Evolutionary conservation across 352 stramenopile genomes (phyloP).

Genomic region (Saprolegnia diclina): DNA sequence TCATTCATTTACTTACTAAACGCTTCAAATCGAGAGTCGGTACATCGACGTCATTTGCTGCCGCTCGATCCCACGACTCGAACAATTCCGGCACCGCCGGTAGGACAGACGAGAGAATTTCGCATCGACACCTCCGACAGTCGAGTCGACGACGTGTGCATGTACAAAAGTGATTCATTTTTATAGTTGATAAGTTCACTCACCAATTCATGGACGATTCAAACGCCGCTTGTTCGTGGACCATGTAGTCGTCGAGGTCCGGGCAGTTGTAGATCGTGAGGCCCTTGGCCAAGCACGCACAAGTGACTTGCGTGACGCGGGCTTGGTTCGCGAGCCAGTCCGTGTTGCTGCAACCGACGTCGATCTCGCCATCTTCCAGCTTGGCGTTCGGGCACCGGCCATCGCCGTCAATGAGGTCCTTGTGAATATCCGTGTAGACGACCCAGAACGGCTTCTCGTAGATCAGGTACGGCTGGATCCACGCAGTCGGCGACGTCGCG

Average conservation of each 20-base stretch:
- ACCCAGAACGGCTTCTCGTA: conserved; percentile 34
- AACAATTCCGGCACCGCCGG: no score
- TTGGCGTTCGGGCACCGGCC: conserved; percentile 4
- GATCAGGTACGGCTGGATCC: conserved; percentile 36
- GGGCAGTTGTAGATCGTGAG: conserved; percentile 12
- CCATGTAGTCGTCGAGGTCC: conserved; percentile 2
- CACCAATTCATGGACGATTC: not conserved
- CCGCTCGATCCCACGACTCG: no score
- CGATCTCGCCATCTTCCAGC: conserved; percentile 34
- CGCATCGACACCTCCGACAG: no score
- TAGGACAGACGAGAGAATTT: no score
- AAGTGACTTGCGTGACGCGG: conserved; percentile 10
- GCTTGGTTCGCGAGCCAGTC: not conserved
- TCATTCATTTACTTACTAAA: no score
- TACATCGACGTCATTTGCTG: no score
- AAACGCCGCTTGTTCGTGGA: not conserved
- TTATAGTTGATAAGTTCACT: no score
- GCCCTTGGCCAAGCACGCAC: not conserved
- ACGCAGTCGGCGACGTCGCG: conserved; percentile 28
- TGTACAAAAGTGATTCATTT: no score
- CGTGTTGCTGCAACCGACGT: conserved; percentile 5
- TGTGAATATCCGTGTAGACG: conserved; percentile 36
- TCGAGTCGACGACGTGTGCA: no score
- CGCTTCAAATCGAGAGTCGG: no score
- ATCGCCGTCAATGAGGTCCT: conserved; percentile 31